Evolutionary conservation across 495 filamentous ascomycete species (phyloP), one percentile per base, ranked within the genome.

Genomic region (Xylaria grammica): DNA sequence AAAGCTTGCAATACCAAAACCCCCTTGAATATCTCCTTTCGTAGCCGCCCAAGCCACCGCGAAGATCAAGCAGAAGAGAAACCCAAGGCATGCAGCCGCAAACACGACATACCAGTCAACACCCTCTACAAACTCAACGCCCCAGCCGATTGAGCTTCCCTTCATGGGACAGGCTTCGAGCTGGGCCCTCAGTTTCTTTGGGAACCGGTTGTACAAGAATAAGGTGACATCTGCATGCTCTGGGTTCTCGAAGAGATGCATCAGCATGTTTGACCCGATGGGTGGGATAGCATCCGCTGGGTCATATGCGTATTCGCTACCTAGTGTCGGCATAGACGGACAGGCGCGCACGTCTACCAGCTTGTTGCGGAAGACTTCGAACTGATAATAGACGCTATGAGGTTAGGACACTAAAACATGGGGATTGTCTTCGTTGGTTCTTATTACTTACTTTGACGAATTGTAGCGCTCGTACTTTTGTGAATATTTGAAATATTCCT

Each of bases 81-180:
- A 59, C 36, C 55, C 36, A 45, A 59, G 15, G 9, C 40, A 19
- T 27, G 27, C 26, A 4, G 55, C 11, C 27, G 36, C 27, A 30
- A 59, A 59, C 17, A 59, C 55, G 7, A 20, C 38, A 46, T 59
- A 59, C 38, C 38, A 59, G 55, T 59, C 24, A 22, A 59, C 26
- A 22, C 55, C 55, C 38, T 59, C 55, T 0, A 59, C 55, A 13
- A 59, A 59, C 19, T 59, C 38, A 32, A 59, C 27, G 0, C 38
- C 55, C 55, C 55, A 59, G 38, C 55, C 55, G 24, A 59, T 59
- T 5, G 55, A 59, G 38, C 55, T 59, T 45, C 42, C 42, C 24
- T 59, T 59, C 8, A 20, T 45, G 17, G 55, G 24, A 30, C 55
- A 59, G 22, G 55, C 42, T 46, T 59, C 55, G 15, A 59, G 55